phyloP scores from a whole-genome alignment of 352 stramenopile species.

The Phytophthora parvispora region DNA sequence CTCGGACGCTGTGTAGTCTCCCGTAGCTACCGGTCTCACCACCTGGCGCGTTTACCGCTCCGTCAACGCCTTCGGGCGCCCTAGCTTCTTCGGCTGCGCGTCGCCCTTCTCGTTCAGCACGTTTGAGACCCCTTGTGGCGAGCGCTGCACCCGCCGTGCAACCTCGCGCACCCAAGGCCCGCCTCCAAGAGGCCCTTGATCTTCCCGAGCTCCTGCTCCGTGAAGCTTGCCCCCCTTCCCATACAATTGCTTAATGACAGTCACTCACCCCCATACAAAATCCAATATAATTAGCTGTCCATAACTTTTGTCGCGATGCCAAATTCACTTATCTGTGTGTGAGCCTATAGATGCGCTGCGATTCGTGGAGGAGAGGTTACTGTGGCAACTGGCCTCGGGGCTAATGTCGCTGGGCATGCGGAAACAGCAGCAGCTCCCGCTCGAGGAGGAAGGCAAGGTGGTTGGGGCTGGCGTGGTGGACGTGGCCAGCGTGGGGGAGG shows the following conservation, averaged over 20 bases:
- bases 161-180: neutral
- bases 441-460: too few relatives aligned
- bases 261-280: neutral
- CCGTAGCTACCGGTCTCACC: neutral
- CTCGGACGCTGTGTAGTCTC: neutral
- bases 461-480: too few relatives aligned
- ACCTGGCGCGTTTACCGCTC: slow-evolving; percentile 4
- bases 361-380: too few relatives aligned
- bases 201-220: neutral
- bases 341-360: neutral
- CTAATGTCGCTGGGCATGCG: too few relatives aligned
- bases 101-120: neutral
- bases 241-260: neutral
- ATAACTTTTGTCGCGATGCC: neutral
- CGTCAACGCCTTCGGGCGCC: neutral
- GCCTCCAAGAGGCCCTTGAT: neutral
- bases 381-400: too few relatives aligned
- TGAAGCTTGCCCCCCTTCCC: neutral
- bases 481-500: too few relatives aligned
- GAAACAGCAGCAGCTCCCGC: too few relatives aligned
- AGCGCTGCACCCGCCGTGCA: neutral
- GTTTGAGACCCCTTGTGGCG: neutral
- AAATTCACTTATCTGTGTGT: neutral
- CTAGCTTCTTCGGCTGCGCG: neutral
- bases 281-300: neutral